Evolutionary conservation across 1,284 basidiomycete genomes (phyloP).

Genomic region (Leucoagaricus sp.): DNA sequence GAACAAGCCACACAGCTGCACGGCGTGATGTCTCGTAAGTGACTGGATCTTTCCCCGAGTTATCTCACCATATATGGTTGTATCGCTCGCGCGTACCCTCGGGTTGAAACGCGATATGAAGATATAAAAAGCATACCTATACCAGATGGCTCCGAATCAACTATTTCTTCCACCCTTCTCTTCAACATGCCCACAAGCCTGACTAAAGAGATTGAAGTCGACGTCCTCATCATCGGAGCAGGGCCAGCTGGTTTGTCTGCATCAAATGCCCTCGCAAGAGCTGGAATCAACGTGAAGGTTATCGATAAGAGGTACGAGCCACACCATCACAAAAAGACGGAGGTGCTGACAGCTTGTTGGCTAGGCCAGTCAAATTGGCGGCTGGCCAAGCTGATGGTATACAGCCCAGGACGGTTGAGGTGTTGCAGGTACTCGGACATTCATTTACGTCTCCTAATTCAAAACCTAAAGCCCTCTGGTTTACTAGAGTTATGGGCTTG

Average conservation of each 20-base stretch:
- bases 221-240: constrained; percentile 56
- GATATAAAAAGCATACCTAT: too few relatives aligned
- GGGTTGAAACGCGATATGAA: too few relatives aligned
- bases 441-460: not conserved
- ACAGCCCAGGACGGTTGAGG: constrained; percentile 76
- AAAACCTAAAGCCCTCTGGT: not conserved
- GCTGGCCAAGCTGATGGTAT: constrained; percentile 82
- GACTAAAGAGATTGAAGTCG: constrained; percentile 40
- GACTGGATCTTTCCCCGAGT: not conserved
- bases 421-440: constrained; percentile 57
- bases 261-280: constrained; percentile 59
- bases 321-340: too few relatives aligned
- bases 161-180: not conserved
- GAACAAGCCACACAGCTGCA: not conserved
- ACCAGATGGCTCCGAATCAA: not conserved
- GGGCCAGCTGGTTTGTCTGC: constrained; percentile 61
- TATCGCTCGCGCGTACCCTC: not conserved
- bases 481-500: constrained; percentile 72
- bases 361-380: constrained; percentile 41
- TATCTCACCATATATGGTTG: not conserved
- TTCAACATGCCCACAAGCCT: constrained; percentile 26
- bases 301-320: constrained; percentile 62
- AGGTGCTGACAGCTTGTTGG: not conserved
- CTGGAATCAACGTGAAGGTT: constrained; percentile 63
- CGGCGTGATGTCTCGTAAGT: not conserved